phyloP scores from a whole-genome alignment of 83 land plant species.

The Larix sibirica region DNA sequence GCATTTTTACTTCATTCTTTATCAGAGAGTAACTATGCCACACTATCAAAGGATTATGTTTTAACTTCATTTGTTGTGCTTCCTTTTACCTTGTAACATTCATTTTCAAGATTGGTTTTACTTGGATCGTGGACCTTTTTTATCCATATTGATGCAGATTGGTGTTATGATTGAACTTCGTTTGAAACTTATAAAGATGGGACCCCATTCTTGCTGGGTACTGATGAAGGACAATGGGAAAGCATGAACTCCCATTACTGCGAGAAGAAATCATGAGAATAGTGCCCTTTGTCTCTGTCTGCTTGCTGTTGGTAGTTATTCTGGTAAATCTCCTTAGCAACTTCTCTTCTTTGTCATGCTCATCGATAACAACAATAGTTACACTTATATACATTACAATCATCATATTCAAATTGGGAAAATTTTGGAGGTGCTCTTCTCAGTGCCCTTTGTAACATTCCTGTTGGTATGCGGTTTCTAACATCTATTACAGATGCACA shows the following conservation, averaged over 20 bases:
- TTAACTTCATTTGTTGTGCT: too few species aligned
- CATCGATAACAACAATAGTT: slow-evolving; percentile 39
- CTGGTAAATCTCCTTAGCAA: slow-evolving; percentile 55
- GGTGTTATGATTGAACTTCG: too few species aligned
- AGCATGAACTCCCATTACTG: slow-evolving; percentile 8
- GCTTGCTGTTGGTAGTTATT: slow-evolving; percentile 89
- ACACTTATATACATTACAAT: slow-evolving; percentile 56
- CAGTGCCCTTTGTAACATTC: slow-evolving; percentile 83
- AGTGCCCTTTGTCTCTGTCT: slow-evolving; percentile 80
- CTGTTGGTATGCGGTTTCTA: slow-evolving; percentile 84
- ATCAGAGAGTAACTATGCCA: too few species aligned
- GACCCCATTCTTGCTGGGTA: too few species aligned
- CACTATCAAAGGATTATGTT: too few species aligned
- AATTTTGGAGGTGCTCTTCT: slow-evolving; percentile 79
- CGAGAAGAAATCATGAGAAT: slow-evolving; percentile 80
- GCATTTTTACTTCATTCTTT: too few species aligned
- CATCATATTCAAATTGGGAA: slow-evolving; percentile 65
- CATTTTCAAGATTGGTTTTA: too few species aligned
- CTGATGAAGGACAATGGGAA: too few species aligned
- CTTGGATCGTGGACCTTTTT: too few species aligned
- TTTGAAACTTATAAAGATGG: too few species aligned
- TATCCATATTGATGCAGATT: too few species aligned
- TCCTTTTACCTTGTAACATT: too few species aligned
- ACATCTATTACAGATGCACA: slow-evolving; percentile 51
- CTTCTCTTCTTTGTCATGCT: slow-evolving; percentile 24